Evolutionary conservation across 2,329 filamentous ascomycete genomes (phyloP).

Genomic region (Basipetospora chlamydospora): DNA sequence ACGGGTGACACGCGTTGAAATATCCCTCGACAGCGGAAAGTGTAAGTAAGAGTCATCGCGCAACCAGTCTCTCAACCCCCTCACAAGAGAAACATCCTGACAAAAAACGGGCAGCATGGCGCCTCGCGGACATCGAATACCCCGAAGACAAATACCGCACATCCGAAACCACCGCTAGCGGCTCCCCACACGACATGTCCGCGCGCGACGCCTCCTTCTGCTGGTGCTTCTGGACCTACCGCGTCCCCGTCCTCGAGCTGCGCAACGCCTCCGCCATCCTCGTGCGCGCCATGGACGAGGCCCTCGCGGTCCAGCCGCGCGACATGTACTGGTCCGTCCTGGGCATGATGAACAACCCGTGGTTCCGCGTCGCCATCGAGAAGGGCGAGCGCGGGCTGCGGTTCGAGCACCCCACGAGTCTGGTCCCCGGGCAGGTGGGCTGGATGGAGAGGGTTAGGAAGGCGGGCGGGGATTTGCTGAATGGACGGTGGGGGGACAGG

Average conservation of each 20-base stretch:
- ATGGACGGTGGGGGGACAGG: constrained; percentile 74
- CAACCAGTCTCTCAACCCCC: no score
- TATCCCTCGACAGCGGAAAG: constrained; percentile 6
- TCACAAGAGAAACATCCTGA: no score
- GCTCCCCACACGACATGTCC: constrained; percentile 63
- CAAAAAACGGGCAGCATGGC: no score
- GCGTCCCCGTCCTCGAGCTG: constrained; percentile 49
- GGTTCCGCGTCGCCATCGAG: constrained; percentile 70
- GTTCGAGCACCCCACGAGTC: constrained; percentile 77
- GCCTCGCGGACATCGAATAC: constrained; percentile 62
- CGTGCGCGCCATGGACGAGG: constrained; percentile 79
- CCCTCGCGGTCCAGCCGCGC: constrained; percentile 70
- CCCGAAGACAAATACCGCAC: constrained; percentile 71
- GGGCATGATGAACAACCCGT: constrained; percentile 97
- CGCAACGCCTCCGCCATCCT: constrained; percentile 55
- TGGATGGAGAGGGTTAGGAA: constrained; percentile 94
- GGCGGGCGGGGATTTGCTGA: constrained; percentile 61
- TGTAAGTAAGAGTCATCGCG: no score
- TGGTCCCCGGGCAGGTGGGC: constrained; percentile 50
- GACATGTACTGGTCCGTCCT: constrained; percentile 96
- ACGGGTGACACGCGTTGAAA: constrained; percentile 50
- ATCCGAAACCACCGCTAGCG: constrained; percentile 47
- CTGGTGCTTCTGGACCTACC: constrained; percentile 83
- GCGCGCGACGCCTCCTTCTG: constrained; percentile 75
- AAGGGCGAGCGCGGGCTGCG: constrained; percentile 47